A percentile compares a stretch with the other conserved stretches of the same genome.
phyloP scores from a whole-genome alignment of 1,139 yeast genomes.

The Ogataea hybrid region DNA sequence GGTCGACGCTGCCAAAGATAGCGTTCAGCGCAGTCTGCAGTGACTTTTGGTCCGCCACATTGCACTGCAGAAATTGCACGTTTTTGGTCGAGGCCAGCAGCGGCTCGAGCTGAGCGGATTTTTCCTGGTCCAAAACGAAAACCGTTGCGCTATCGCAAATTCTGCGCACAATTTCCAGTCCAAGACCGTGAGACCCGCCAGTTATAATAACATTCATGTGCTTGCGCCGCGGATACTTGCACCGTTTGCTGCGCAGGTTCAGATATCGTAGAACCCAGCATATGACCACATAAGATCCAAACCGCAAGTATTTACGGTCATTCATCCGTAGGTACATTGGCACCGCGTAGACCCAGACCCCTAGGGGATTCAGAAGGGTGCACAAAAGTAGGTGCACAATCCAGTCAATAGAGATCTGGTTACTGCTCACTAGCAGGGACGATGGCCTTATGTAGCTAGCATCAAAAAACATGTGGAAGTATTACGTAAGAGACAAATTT shows the following conservation, averaged over 20 bases:
- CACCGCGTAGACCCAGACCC: constrained; percentile 16
- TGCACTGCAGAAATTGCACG: constrained; percentile 12
- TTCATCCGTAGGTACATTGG: constrained; percentile 5
- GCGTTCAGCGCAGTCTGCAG: constrained; percentile 33
- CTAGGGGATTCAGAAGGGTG: constrained; percentile 25
- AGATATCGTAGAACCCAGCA: constrained; percentile 23
- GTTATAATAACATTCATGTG: constrained; percentile 25
- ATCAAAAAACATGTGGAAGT: no score
- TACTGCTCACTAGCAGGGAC: constrained; percentile 15
- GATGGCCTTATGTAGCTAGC: constrained; percentile 15
- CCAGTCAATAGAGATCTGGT: constrained; percentile 21
- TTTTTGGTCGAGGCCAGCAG: background rate
- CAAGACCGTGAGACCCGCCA: constrained; percentile 34
- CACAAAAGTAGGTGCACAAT: constrained; percentile 18
- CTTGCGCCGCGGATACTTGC: background rate
- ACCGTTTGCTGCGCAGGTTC: constrained; percentile 14
- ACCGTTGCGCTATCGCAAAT: constrained; percentile 2
- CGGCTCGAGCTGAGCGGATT: constrained; percentile 2
- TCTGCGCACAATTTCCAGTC: constrained; percentile 24
- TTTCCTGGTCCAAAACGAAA: constrained; percentile 10
- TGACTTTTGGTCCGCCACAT: constrained; percentile 42
- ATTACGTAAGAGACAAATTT: no score
- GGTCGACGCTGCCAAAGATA: constrained; percentile 31
- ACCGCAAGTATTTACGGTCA: constrained; percentile 1
- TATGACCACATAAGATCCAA: constrained; percentile 10